Evolutionary conservation across 805 yeast species (phyloP).

Genomic region (Starmerella davenportii): DNA sequence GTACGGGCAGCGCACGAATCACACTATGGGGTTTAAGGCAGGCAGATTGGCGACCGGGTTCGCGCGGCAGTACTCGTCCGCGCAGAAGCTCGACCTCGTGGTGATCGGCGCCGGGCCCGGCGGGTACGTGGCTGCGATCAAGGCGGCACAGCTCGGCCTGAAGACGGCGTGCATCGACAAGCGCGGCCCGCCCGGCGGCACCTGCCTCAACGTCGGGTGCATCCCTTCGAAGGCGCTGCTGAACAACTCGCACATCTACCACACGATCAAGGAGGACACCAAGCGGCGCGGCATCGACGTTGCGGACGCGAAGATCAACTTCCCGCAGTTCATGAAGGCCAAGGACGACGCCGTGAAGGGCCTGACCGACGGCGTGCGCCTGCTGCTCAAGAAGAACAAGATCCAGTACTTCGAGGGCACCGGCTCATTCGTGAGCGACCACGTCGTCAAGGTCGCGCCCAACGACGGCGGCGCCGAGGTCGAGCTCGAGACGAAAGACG

Average conservation of each 20-base stretch:
- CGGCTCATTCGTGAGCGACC: conserved; percentile 73
- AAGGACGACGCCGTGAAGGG: conserved; percentile 81
- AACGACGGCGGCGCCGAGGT: conserved; percentile 68
- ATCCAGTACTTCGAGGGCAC: conserved; percentile 87
- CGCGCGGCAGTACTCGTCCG: conserved; percentile 14
- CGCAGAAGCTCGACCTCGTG: conserved; percentile 65
- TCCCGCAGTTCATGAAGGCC: conserved; percentile 69
- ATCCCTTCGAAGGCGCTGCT: conserved; percentile 92
- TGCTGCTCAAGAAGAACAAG: conserved; percentile 87
- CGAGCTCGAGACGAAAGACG: conserved; percentile 59
- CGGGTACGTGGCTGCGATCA: conserved; percentile 97
- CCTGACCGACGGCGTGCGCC: conserved; percentile 84
- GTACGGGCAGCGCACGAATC: not conserved
- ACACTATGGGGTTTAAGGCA: not conserved
- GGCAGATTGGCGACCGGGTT: not conserved
- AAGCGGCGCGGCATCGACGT: conserved; percentile 80
- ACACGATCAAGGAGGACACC: conserved; percentile 72
- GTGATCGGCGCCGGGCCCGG: conserved; percentile 99
- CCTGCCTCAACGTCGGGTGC: conserved; percentile 97
- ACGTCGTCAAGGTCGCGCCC: conserved; percentile 62
- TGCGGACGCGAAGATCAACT: conserved; percentile 50
- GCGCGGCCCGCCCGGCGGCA: conserved; percentile 93
- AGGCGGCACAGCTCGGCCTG: conserved; percentile 89
- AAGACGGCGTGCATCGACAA: conserved; percentile 94
- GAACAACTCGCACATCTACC: conserved; percentile 87